Base-by-base conservation (phyloP, 2,329 filamentous ascomycete species). In the Ustulina deusta region DNA sequence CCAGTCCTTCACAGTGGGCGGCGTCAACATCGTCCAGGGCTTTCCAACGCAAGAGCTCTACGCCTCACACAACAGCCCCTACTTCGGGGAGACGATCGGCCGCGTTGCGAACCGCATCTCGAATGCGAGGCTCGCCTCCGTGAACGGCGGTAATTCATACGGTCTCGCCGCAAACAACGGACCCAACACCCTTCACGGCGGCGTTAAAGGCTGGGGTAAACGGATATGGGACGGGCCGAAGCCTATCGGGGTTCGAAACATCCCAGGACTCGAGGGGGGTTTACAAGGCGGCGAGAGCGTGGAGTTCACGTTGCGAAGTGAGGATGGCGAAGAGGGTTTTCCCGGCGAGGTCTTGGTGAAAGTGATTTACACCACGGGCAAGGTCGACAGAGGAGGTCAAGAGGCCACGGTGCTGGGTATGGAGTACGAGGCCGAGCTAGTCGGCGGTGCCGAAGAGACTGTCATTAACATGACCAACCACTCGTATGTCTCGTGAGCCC, bases 391-490 rank as follows among this genome's bases (percentile, higher is more conserved):
- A 13, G 82, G 85, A 5, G 89, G 87, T 20, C 87, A 86, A 68
- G 86, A 90, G 69, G 90, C 90, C 70, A 89, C 88, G 1, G 88
- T 96, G 22, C 81, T 98, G 65, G 90, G 90, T 64, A 92, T 97
- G 57, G 96, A 98, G 79, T 98, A 97, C 78, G 92, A 97, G 83
- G 94, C 92, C 22, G 89, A 93, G 79, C 85, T 98, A 54, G 85
- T 93, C 2, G 90, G 87, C 2, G 90, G 91, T 57, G 91, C 90
- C 13, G 90, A 94, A n/a, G 95, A 97, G 85, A 98, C 95, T 0
- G 90, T 90, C 48, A 88, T 98, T 78, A 97, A 94, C 81, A 87
- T 98, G 82, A 98, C 96, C 57, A 99, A 98, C 83, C 95, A 99
- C 83, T 97, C 93, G 91, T 93, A 80, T 73, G 83, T 78, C 9